Percentiles rank a stretch among this genome's conserved stretches.
These are phyloP conservation scores for Colletotrichum ledebouriae DNA, from an alignment of 2,329 filamentous ascomycete species.

Conservation along the genomic window DNA sequence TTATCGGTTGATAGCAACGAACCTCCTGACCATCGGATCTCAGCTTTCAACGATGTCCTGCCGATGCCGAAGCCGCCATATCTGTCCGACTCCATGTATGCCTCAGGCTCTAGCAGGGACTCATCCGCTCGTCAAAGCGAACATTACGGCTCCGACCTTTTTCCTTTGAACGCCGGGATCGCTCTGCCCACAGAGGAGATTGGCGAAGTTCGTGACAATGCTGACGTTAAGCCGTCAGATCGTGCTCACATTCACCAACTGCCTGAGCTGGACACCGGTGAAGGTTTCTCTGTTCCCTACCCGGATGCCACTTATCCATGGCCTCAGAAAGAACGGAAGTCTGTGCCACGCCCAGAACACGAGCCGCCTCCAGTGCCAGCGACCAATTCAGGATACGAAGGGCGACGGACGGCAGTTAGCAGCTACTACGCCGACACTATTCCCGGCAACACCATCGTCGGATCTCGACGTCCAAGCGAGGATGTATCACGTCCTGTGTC, in stretches of 20 bases:
- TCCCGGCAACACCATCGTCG: constrained; percentile 58
- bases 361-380: constrained; percentile 64
- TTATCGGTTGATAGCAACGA: constrained; percentile 69
- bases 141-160: constrained; percentile 50
- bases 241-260: constrained; percentile 55
- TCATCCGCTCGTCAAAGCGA: constrained; percentile 43
- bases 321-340: constrained; percentile 45
- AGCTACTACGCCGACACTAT: constrained; percentile 59
- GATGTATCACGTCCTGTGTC: constrained; percentile 59
- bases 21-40: constrained; percentile 49
- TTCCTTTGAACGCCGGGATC: constrained; percentile 47
- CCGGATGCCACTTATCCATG: constrained; percentile 49
- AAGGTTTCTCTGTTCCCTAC: constrained; percentile 64
- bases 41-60: constrained; percentile 31
- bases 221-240: constrained; percentile 15
- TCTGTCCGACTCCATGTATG: constrained; percentile 29
- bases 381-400: constrained; percentile 51
- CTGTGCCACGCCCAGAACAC: constrained; percentile 61
- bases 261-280: constrained; percentile 65
- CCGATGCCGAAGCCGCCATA: constrained; percentile 43
- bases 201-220: too few relatives aligned
- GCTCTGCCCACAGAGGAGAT: neutral
- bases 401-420: constrained; percentile 51
- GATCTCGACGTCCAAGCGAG: constrained; percentile 61
- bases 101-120: constrained; percentile 28